Conservation (phyloP, 169 alveolate genomes). For the Plasmodium coatneyi region DNA sequence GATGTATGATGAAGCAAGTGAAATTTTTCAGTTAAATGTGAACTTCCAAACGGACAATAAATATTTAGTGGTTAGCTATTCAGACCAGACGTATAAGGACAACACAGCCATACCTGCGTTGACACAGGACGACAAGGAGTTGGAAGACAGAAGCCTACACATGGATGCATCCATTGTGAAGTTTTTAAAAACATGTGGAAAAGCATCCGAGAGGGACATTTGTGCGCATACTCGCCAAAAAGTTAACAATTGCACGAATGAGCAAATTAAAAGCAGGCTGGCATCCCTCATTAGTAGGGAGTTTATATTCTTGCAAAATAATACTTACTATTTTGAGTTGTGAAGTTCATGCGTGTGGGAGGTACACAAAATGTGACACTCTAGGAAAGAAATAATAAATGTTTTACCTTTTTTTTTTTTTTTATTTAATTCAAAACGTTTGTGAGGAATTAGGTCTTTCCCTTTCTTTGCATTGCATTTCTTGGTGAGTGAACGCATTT, state of each 20-base stretch:
- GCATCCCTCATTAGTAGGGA: constrained; percentile 52
- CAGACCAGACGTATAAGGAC: constrained; percentile 33
- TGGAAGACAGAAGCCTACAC: constrained; percentile 54
- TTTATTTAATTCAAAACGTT: background rate
- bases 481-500: background rate
- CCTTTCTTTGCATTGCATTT: background rate
- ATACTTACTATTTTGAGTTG: constrained; percentile 27
- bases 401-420: background rate
- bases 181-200: constrained; percentile 31
- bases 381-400: too few species aligned
- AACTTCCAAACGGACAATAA: constrained; percentile 20
- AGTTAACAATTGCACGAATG: constrained; percentile 34
- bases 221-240: constrained; percentile 20
- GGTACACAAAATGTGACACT: background rate
- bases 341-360: background rate
- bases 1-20: constrained; percentile 31
- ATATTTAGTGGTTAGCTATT: constrained; percentile 33
- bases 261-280: constrained; percentile 61
- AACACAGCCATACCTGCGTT: constrained; percentile 31
- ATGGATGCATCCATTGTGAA: constrained; percentile 72
- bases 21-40: constrained; percentile 31
- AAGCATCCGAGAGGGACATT: constrained; percentile 58
- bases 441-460: background rate
- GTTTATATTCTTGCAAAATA: constrained; percentile 53
- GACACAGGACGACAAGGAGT: constrained; percentile 26